A percentile compares a stretch with the other conserved stretches of the same genome.
These are phyloP conservation scores for Umbelopsis sp. DNA, from an alignment of 192 early-diverging fungal species.

Conservation along the genomic window DNA sequence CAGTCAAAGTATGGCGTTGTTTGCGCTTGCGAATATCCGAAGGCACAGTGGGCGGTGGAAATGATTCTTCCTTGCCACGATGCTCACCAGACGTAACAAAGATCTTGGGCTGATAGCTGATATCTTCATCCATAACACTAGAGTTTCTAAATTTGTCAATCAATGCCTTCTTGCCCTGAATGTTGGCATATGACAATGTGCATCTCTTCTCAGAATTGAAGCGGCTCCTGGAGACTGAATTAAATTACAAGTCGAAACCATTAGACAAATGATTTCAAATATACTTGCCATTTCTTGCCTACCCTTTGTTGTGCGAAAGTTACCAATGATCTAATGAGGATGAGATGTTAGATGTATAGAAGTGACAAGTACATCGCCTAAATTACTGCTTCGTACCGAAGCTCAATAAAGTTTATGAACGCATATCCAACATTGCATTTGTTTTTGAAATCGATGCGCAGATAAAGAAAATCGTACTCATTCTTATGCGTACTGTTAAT, in stretches of 20 bases:
- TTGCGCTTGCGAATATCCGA: constrained; percentile 21
- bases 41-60: constrained; percentile 24
- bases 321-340: constrained; percentile 54
- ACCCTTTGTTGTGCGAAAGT: constrained; percentile 67
- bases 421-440: constrained; percentile 87
- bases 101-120: constrained; percentile 74
- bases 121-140: constrained; percentile 76
- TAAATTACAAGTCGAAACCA: background rate
- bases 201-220: constrained; percentile 85
- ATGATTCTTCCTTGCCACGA: constrained; percentile 53
- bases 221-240: constrained; percentile 44
- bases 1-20: constrained; percentile 12
- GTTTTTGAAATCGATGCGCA: constrained; percentile 89
- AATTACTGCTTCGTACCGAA: constrained; percentile 41
- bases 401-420: constrained; percentile 73
- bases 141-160: constrained; percentile 84
- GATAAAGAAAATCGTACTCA: constrained; percentile 78
- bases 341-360: background rate
- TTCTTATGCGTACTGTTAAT: constrained; percentile 72
- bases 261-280: background rate
- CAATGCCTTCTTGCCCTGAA: constrained; percentile 72
- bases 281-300: constrained; percentile 71
- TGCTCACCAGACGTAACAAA: constrained; percentile 65
- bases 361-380: background rate
- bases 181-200: constrained; percentile 75